These are phyloP conservation scores for Apostasia shenzhenica DNA, from an alignment of 106 monocot genomes.

Conservation along the genomic window DNA sequence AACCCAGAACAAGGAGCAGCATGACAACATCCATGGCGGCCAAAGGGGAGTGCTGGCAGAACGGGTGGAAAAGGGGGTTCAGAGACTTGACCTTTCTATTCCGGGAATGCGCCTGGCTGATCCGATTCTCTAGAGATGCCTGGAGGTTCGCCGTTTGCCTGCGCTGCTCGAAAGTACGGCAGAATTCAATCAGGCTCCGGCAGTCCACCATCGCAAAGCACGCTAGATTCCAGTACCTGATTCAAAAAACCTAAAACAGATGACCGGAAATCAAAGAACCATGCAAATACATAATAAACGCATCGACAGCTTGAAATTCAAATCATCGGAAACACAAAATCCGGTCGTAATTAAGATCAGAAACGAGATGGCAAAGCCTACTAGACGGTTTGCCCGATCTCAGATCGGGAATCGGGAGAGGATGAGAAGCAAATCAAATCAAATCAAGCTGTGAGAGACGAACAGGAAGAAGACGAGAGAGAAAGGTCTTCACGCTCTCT, in stretches of 20 bases:
- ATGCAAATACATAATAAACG: not conserved
- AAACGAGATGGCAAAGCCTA: too few species aligned
- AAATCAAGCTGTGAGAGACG: not conserved
- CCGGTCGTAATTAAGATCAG: not conserved
- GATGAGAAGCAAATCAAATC: not conserved
- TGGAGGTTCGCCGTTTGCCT: constrained; percentile 3
- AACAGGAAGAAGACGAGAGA: too few species aligned
- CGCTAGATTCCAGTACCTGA: not conserved
- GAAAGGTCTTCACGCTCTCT: too few species aligned
- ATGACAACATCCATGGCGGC: constrained; percentile 16
- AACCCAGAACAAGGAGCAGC: constrained; percentile 52
- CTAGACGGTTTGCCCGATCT: not conserved
- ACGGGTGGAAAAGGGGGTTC: constrained; percentile 20
- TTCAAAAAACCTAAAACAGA: not conserved
- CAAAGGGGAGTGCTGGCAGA: constrained; percentile 21
- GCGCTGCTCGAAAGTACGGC: constrained; percentile 26
- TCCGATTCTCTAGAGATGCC: not conserved
- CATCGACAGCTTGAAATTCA: not conserved
- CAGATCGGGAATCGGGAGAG: not conserved
- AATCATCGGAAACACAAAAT: not conserved
- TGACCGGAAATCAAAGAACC: not conserved
- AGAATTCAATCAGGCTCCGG: constrained; percentile 34
- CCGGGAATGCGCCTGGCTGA: not conserved
- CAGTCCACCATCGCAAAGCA: constrained; percentile 19
- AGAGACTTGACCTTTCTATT: constrained; percentile 1